Evolutionary conservation across 768 basidiomycete genomes (phyloP), one percentile per base, ranked within the genome.

Genomic region (Serendipita vermifera): DNA sequence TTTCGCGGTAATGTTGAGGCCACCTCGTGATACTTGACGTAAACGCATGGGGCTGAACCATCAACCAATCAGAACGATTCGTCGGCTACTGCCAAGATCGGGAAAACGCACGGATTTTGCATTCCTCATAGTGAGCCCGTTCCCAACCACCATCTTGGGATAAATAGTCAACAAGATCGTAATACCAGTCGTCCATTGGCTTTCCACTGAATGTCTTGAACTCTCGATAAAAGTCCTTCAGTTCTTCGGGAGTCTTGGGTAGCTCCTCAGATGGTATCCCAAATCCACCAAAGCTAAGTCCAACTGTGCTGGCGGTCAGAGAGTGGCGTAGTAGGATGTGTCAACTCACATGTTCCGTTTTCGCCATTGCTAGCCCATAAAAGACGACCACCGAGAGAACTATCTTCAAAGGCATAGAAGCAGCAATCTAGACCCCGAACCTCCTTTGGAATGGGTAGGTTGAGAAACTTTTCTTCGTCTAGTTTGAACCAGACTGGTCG

Each of bases 1-100:
- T 71, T 71, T 7, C 58, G 53, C 1, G 70, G 70, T 5, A 71
- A 55, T 3, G 36, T 53, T 36, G 64, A 61, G 15, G 33, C 51
- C 3, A 59, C 64, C 20, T 38, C 38, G 38, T 69, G 64, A 53
- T 69, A 71, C 15, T 55, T 61, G 27, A 69, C 55, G 54, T 63
- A 69, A 6, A 59, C 58, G 3, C 61, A 59, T 3, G 61, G 40
- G 14, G 66, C 67, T 67, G 40, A 17, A 24, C n/a, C n/a, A n/a
- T n/a, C n/a, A n/a, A n/a, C n/a, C n/a, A n/a, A 36, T 36, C 35
- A 9, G n/a, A 36, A 36, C n/a, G 9, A n/a, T 36, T 9, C 9
- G n/a, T 36, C 35, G 35, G 35, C n/a, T 9, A 36, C 35, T 9
- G 35, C 35, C 9, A 36, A n/a, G n/a, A 36, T 9, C 9, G 35